Percentiles rank a stretch among this genome's conserved stretches.
These are phyloP conservation scores for Furcasterigmium furcatum DNA, from an alignment of 2,329 filamentous ascomycete genomes.

Conservation along the genomic window DNA sequence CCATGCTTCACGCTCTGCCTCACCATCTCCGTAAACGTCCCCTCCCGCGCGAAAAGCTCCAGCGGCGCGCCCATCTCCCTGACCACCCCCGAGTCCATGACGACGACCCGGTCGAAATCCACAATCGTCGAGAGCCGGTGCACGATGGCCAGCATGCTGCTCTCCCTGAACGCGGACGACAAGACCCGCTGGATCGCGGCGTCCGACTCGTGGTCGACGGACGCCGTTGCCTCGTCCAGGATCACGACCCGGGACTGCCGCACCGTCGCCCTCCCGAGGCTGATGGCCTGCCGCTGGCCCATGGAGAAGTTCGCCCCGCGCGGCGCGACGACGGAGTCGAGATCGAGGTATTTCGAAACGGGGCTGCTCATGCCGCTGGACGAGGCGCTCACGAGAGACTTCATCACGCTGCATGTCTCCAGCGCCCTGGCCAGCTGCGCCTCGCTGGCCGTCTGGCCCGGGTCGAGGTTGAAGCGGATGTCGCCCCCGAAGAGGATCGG, in stretches of 20 bases:
- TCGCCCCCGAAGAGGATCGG: slow-evolving; percentile 9
- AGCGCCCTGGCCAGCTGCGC: background rate
- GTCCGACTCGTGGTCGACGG: slow-evolving; percentile 38
- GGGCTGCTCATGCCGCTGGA: slow-evolving; percentile 13
- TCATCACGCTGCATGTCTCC: slow-evolving; percentile 8
- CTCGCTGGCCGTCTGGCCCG: no score
- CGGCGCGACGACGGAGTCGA: no score
- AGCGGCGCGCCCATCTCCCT: slow-evolving; percentile 3
- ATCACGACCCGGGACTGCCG: slow-evolving; percentile 47
- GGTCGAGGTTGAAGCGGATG: slow-evolving; percentile 4
- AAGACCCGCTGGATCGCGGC: slow-evolving; percentile 12
- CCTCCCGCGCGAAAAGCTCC: no score
- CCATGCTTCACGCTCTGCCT: no score
- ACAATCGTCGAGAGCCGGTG: slow-evolving; percentile 16
- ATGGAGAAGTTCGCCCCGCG: no score
- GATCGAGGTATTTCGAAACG: slow-evolving; percentile 6
- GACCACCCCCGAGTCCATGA: slow-evolving; percentile 1
- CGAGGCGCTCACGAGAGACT: slow-evolving; percentile 8
- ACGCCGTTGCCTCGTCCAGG: slow-evolving; percentile 67
- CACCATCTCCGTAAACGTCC: no score
- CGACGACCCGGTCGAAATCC: slow-evolving; percentile 1
- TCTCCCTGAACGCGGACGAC: slow-evolving; percentile 13
- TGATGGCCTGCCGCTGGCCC: slow-evolving; percentile 17
- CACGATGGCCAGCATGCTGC: slow-evolving; percentile 19
- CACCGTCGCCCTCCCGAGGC: slow-evolving; percentile 17